Evolutionary conservation across 2,329 filamentous ascomycete species (phyloP), one percentile per base, ranked within the genome.

Genomic region (Elsinoe arachidis): DNA sequence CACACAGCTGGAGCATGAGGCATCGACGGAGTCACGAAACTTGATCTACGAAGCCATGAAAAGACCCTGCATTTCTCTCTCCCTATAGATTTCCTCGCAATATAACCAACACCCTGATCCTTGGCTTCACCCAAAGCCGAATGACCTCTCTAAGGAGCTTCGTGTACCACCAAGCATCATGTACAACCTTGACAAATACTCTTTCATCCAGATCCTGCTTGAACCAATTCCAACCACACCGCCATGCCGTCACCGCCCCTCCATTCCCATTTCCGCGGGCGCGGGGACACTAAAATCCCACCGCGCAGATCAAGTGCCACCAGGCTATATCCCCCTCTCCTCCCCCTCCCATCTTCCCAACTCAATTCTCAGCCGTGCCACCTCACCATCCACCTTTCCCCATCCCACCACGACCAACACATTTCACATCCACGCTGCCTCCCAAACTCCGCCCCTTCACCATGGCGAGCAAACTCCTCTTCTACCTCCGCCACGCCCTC

Each of bases 241-340:
- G 26, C 26, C 26, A 12, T 46, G 21, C 26, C 11, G 26, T 51
- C 46, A 35, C n/a, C n/a, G 5, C 26, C 26, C 23, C 7, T 30
- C 14, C n/a, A 34, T 35, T n/a, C 15, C 10, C 26, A 23, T 23
- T 21, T 53, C 34, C 19, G 49, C 49, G 49, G 49, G 49, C 49
- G 49, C 49, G 49, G 49, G 49, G 49, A 26, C 15, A 4, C 49
- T 53, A 53, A 51, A 53, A 53, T 53, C 11, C 26, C 35, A 35
- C 35, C 17, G n/a, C 11, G 49, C 33, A 38, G 49, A 53, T 53
- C 49, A 14, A 53, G 33, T 30, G 33, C 49, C 46, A 38, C 49
- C 15, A 38, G 37, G 34, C 37, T 53, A 53, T 53, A 39, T 34
- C 26, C 47, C 15, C 49, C 19, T 17, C 9, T 11, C 11, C 15